A percentile compares a stretch with the other conserved stretches of the same genome.
phyloP scores from a whole-genome alignment of 768 basidiomycete species.

The Russula griseocarnosa region DNA sequence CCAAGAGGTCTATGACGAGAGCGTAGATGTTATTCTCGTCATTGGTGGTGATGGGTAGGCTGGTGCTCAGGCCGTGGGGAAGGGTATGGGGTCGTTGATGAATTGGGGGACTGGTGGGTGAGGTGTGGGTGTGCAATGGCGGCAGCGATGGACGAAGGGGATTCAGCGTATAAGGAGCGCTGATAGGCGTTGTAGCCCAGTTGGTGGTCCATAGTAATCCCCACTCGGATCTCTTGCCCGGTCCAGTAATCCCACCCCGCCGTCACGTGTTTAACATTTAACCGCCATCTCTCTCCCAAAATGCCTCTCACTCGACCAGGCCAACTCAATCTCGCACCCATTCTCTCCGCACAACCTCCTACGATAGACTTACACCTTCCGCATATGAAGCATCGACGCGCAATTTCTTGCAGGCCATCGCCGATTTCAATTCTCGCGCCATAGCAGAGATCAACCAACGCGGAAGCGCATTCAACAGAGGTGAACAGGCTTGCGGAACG shows the following conservation, averaged over 20 bases:
- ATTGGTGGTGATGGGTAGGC: constrained; percentile 32
- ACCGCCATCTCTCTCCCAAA: neutral
- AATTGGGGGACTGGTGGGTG: constrained; percentile 46
- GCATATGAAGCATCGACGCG: constrained; percentile 62
- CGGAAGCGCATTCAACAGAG: constrained; percentile 52
- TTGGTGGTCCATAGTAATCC: constrained; percentile 48
- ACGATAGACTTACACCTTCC: constrained; percentile 60
- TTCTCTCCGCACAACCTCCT: constrained; percentile 52
- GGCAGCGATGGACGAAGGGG: constrained; percentile 40
- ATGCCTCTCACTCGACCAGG: constrained; percentile 1
- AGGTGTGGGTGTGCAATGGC: constrained; percentile 53
- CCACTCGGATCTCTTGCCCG: neutral
- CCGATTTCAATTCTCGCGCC: constrained; percentile 67
- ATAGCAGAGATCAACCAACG: constrained; percentile 66
- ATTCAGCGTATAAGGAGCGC: constrained; percentile 58
- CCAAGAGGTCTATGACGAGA: constrained; percentile 83
- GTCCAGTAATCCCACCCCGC: neutral
- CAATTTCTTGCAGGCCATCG: constrained; percentile 69
- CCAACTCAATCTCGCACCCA: constrained; percentile 54
- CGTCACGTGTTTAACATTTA: constrained; percentile 12
- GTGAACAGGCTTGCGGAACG: constrained; percentile 62
- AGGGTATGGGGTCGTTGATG: constrained; percentile 30
- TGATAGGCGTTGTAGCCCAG: constrained; percentile 58
- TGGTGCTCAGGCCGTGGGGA: constrained; percentile 32
- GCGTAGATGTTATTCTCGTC: constrained; percentile 85